Base-by-base conservation (phyloP, 345 rosid species). In the Camelina hispida region DNA sequence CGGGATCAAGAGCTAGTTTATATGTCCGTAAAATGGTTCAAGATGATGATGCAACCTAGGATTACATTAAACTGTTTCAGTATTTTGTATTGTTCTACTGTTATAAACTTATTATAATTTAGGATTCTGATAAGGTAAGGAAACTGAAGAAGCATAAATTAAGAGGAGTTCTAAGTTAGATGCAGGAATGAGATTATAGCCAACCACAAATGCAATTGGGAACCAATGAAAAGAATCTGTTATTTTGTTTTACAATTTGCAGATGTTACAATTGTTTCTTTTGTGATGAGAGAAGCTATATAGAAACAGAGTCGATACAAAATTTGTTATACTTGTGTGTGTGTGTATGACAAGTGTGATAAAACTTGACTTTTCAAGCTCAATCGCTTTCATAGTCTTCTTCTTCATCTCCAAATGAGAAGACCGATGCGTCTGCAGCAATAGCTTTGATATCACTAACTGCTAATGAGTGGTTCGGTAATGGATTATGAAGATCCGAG, bases 361-460 rank as follows among this genome's bases (percentile, higher is more conserved):
- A 12, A 44, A 17, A 5, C 9, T 23, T 35, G 68, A 50, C 1
- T 59, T 34, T 50, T n/a, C 25, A 35, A 25, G 25, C 46, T 75
- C 48, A 76, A 23, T 89, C 96, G 38, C 97, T 93, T 72, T 87
- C 93, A 15, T 78, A 88, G 68, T 93, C 98, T 9, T 93, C 94
- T 58, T 93, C 97, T 4, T 91, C 96, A 32, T 93, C 94, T 56
- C 97, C 98, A 32, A 93, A 91, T 23, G 85, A 81, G 75, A 93
- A 94, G 42, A 94, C 96, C 0, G 93, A 94, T 14, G 96, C 92
- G 61, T 90, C 97, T 17, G 98, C 97, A 52, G 97, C 97, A 47
- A 90, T 89, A 60, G 88, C 89, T 66, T 90, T 92, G 64, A 94
- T 85, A 70, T 90, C 84, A 53, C 86, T 91, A 34, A 74, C 83